Percentiles rank a stretch among this genome's conserved stretches.
phyloP scores from a whole-genome alignment of 345 rosid species.

The Rhizophora apiculata region DNA sequence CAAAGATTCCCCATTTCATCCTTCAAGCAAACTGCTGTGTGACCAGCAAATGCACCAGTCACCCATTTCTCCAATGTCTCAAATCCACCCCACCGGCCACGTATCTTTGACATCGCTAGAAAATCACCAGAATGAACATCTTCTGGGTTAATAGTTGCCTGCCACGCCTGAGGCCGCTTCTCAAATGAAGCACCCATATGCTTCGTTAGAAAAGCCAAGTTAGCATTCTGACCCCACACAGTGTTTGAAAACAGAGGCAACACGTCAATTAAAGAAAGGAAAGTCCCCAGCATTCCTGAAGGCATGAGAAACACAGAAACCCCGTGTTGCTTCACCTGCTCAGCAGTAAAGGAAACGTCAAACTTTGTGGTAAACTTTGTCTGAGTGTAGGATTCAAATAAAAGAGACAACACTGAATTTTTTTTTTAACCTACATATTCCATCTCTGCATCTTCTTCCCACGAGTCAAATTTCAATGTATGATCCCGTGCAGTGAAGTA shows the following conservation, averaged over 20 bases:
- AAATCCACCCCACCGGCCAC: conserved; percentile 99
- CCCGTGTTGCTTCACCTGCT: conserved; percentile 90
- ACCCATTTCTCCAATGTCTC: conserved; percentile 99
- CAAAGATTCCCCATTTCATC: conserved; percentile 88
- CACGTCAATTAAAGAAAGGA: conserved; percentile 76
- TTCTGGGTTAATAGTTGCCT: conserved; percentile 50
- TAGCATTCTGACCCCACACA: conserved; percentile 88
- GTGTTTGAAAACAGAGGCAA: conserved; percentile 91
- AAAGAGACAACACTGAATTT: not conserved
- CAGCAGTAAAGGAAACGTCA: conserved; percentile 19
- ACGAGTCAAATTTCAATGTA: conserved; percentile 69
- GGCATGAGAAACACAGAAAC: conserved; percentile 97
- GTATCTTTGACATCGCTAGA: conserved; percentile 86
- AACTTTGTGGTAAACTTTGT: not conserved
- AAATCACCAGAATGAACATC: conserved; percentile 93
- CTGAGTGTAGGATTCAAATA: conserved; percentile 3
- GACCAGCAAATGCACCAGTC: conserved; percentile 99
- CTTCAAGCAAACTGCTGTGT: conserved; percentile 95
- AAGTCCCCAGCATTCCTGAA: conserved; percentile 91
- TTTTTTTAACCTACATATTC: conserved; percentile 54
- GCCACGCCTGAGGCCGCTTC: conserved; percentile 80
- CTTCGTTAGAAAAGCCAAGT: conserved; percentile 70
- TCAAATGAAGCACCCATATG: conserved; percentile 96
- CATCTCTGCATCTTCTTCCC: conserved; percentile 89
- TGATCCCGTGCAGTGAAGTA: conserved; percentile 82